Conservation (phyloP, 805 yeast genomes). For the Yamadazyma nakazawae region DNA sequence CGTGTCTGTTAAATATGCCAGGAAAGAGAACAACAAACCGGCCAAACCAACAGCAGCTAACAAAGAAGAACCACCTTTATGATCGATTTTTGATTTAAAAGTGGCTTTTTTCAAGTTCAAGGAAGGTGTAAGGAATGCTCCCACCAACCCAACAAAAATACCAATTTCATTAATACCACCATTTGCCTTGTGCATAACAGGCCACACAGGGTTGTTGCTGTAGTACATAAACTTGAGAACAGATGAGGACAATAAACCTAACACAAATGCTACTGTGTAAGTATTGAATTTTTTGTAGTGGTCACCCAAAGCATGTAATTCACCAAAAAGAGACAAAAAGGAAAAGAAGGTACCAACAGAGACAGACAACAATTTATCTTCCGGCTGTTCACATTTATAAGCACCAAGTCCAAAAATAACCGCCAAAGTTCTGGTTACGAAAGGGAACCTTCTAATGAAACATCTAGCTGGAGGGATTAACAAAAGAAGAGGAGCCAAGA, state of each 20-base stretch:
- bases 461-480: conserved; percentile 37
- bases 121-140: conserved; percentile 60
- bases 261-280: conserved; percentile 53
- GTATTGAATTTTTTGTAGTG: conserved; percentile 35
- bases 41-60: conserved; percentile 71
- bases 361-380: conserved; percentile 58
- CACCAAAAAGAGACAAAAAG: conserved; percentile 55
- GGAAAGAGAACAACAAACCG: conserved; percentile 64
- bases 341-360: conserved; percentile 67
- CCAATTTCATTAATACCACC: conserved; percentile 86
- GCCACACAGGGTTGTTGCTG: conserved; percentile 96
- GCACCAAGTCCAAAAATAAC: conserved; percentile 74
- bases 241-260: conserved; percentile 74
- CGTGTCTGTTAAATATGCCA: conserved; percentile 77
- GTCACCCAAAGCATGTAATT: conserved; percentile 36
- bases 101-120: not conserved
- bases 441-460: conserved; percentile 45
- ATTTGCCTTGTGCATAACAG: conserved; percentile 77
- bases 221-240: conserved; percentile 70
- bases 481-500: conserved; percentile 58
- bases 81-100: not conserved
- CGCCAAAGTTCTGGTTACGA: conserved; percentile 50
- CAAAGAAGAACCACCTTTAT: conserved; percentile 41
- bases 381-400: conserved; percentile 66
- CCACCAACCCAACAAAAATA: conserved; percentile 55